phyloP scores from a whole-genome alignment of 352 stramenopile genomes.

The Phytophthora foliorum region DNA sequence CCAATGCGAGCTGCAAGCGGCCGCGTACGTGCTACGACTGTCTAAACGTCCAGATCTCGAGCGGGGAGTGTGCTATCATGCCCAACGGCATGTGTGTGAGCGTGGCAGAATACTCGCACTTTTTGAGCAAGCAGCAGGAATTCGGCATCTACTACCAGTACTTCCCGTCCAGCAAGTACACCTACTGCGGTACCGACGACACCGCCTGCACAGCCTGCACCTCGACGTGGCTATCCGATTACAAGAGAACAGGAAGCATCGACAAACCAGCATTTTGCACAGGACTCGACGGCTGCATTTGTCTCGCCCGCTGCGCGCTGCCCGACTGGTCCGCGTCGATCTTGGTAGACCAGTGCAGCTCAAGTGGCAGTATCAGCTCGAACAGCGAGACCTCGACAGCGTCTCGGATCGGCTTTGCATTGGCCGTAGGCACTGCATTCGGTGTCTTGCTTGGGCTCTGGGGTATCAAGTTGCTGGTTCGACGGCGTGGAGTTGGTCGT shows the following conservation, averaged over 20 bases:
- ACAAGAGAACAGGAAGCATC: conserved; percentile 23
- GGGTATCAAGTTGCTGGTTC: conserved; percentile 27
- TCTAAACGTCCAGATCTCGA: conserved; percentile 48
- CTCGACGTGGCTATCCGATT: conserved; percentile 33
- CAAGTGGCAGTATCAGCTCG: background rate
- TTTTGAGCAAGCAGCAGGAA: conserved; percentile 30
- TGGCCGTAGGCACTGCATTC: conserved; percentile 25
- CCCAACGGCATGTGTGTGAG: conserved; percentile 35
- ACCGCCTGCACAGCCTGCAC: conserved; percentile 32
- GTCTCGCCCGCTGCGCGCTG: conserved; percentile 35
- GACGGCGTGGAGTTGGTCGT: conserved; percentile 13
- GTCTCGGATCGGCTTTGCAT: conserved; percentile 32
- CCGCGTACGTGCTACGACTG: conserved; percentile 70
- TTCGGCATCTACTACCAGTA: conserved; percentile 34
- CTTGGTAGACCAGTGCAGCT: conserved; percentile 29
- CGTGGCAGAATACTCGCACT: conserved; percentile 28
- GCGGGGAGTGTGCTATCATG: conserved; percentile 34
- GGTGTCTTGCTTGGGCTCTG: conserved; percentile 30
- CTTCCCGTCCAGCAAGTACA: conserved; percentile 43
- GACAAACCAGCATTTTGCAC: conserved; percentile 32
- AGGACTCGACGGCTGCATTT: conserved; percentile 36
- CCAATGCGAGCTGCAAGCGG: conserved; percentile 32
- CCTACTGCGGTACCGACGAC: conserved; percentile 42
- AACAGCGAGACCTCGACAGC: conserved; percentile 12
- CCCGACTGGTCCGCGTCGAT: conserved; percentile 37